Evolutionary conservation across 257 asterid genomes (phyloP).

Genomic region (Gardenia jasminoides): DNA sequence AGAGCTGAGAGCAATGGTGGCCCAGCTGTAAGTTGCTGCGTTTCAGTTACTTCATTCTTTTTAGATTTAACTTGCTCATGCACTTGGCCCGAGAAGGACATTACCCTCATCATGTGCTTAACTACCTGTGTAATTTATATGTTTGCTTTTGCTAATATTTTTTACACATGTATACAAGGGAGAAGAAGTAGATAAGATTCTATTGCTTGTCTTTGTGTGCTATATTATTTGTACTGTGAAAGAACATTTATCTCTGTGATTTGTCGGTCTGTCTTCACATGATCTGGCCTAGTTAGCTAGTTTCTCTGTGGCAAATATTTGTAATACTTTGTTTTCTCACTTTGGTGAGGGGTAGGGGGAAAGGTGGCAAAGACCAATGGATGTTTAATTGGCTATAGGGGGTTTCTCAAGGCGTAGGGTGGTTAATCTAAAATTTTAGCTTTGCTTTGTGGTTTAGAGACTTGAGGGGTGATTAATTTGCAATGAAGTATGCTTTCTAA

Average conservation of each 20-base stretch:
- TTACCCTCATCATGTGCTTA: background rate
- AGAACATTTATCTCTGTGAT: background rate
- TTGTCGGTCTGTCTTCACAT: background rate
- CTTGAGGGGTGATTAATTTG: background rate
- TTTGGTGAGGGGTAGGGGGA: background rate
- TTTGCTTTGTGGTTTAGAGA: background rate
- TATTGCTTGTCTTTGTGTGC: background rate
- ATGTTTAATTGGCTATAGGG: background rate
- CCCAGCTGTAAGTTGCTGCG: constrained; percentile 67
- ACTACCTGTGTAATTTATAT: background rate
- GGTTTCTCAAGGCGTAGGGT: background rate
- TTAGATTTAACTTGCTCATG: background rate
- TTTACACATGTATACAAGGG: background rate
- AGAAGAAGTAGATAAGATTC: background rate
- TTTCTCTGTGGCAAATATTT: no score
- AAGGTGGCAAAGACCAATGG: background rate
- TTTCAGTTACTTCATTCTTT: constrained; percentile 16
- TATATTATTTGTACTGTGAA: background rate
- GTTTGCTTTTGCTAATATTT: no score
- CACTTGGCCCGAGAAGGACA: background rate
- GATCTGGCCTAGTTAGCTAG: background rate
- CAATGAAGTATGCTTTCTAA: background rate
- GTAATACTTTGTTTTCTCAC: background rate
- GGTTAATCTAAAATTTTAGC: no score
- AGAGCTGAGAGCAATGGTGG: constrained; percentile 77